These are phyloP conservation scores for Phaseolus coccineus DNA, from an alignment of 331 rosid species.

Conservation along the genomic window DNA sequence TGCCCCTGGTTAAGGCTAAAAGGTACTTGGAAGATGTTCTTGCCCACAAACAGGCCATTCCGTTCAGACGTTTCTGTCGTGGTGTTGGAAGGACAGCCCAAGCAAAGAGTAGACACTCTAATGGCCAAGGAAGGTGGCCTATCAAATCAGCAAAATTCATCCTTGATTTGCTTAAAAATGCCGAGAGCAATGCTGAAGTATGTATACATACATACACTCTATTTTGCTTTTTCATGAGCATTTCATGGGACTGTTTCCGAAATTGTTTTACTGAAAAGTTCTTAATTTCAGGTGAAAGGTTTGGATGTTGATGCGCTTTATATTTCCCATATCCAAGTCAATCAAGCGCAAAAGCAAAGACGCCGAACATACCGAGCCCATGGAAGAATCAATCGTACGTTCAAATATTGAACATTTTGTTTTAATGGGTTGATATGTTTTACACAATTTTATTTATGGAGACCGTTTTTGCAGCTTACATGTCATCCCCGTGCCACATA, in stretches of 20 bases:
- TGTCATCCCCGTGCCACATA: slow-evolving; percentile 98
- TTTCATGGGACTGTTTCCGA: background rate
- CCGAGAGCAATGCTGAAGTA: slow-evolving; percentile 98
- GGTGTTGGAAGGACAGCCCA: slow-evolving; percentile 99
- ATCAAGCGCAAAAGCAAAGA: slow-evolving; percentile 92
- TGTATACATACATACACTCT: background rate
- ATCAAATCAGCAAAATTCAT: slow-evolving; percentile 87
- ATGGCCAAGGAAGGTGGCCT: slow-evolving; percentile 99
- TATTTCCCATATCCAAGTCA: slow-evolving; percentile 87
- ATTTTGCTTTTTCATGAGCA: background rate
- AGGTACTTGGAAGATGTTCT: slow-evolving; percentile 91
- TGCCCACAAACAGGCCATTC: slow-evolving; percentile 96
- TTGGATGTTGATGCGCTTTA: slow-evolving; percentile 86
- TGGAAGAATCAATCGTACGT: slow-evolving; percentile 96
- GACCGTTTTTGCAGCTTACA: slow-evolving; percentile 66
- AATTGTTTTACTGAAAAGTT: background rate
- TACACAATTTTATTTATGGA: background rate
- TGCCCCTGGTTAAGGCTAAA: slow-evolving; percentile 83
- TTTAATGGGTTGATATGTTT: background rate
- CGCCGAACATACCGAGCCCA: slow-evolving; percentile 98
- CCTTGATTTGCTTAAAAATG: slow-evolving; percentile 90
- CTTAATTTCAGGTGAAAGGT: slow-evolving; percentile 74
- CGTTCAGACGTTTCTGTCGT: slow-evolving; percentile 89
- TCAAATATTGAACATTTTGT: background rate
- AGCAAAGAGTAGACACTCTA: slow-evolving; percentile 92